These are phyloP conservation scores for Xylaria sp. DNA, from an alignment of 2,329 filamentous ascomycete genomes.

Conservation along the genomic window DNA sequence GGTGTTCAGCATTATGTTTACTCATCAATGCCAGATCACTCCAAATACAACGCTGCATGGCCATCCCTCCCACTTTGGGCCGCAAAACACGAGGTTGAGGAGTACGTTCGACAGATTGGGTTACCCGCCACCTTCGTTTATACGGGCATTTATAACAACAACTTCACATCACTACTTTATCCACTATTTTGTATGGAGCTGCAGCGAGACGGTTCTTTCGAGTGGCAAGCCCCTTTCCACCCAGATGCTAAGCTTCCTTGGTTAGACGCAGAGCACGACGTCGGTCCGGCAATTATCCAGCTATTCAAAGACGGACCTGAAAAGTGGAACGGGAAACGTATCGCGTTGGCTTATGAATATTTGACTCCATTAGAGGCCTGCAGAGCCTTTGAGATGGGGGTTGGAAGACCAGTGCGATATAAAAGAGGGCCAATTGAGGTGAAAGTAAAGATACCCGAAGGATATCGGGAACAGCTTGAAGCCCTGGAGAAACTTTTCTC, in stretches of 20 bases:
- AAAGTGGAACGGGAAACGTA: slow-evolving; percentile 82
- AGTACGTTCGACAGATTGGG: slow-evolving; percentile 84
- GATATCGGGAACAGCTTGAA: slow-evolving; percentile 89
- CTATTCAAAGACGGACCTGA: slow-evolving; percentile 92
- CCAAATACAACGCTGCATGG: slow-evolving; percentile 79
- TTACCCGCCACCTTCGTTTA: slow-evolving; percentile 93
- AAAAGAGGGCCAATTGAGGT: slow-evolving; percentile 81
- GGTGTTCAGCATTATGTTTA: slow-evolving; percentile 93
- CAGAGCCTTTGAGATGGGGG: slow-evolving; percentile 78
- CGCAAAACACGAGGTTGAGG: slow-evolving; percentile 90
- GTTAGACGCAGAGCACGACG: slow-evolving; percentile 96
- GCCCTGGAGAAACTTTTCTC: slow-evolving; percentile 70
- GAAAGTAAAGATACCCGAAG: slow-evolving; percentile 84
- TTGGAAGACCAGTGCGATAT: slow-evolving; percentile 82
- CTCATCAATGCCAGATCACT: slow-evolving; percentile 96
- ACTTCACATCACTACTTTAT: slow-evolving; percentile 92
- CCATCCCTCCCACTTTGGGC: slow-evolving; percentile 90
- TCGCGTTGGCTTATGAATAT: slow-evolving; percentile 90
- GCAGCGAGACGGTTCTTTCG: slow-evolving; percentile 83
- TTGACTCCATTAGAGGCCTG: slow-evolving; percentile 87
- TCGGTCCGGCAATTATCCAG: slow-evolving; percentile 90
- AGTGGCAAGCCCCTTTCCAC: slow-evolving; percentile 94
- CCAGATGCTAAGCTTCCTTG: slow-evolving; percentile 89
- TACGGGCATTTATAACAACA: slow-evolving; percentile 98
- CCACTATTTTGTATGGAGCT: slow-evolving; percentile 96